phyloP scores from a whole-genome alignment of 768 basidiomycete genomes.

The Tulasnella sp. region DNA sequence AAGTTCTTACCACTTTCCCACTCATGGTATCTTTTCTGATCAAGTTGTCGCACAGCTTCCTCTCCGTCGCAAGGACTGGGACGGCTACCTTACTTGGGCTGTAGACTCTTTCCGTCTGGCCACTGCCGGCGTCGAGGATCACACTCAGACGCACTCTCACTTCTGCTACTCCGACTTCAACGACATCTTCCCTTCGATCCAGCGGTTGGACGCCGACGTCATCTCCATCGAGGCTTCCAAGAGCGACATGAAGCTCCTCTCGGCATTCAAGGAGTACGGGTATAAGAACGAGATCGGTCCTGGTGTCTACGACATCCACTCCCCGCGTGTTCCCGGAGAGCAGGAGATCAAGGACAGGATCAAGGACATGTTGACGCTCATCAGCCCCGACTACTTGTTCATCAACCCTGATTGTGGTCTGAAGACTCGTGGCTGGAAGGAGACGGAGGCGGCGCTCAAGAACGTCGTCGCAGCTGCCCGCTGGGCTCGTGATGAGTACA shows the following conservation, averaged over 20 bases:
- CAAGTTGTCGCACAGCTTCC: conserved; percentile 50
- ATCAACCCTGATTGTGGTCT: conserved; percentile 98
- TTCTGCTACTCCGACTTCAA: conserved; percentile 99
- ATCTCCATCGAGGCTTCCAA: conserved; percentile 99
- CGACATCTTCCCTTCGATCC: conserved; percentile 96
- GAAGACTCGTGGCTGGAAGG: conserved; percentile 98
- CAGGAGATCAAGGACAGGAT: conserved; percentile 93
- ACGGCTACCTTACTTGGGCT: conserved; percentile 92
- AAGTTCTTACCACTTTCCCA: conserved; percentile 26
- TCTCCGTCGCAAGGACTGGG: conserved; percentile 93
- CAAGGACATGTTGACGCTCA: conserved; percentile 67
- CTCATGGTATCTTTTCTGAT: conserved; percentile 12
- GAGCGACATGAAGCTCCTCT: conserved; percentile 94
- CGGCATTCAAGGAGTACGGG: conserved; percentile 87
- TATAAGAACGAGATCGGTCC: conserved; percentile 98
- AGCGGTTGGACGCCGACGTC: conserved; percentile 94
- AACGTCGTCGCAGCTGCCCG: conserved; percentile 88
- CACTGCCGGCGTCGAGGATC: conserved; percentile 88
- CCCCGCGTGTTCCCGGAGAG: conserved; percentile 88
- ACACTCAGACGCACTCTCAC: conserved; percentile 96
- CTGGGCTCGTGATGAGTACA: conserved; percentile 77
- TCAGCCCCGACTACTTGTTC: conserved; percentile 71
- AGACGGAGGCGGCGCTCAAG: conserved; percentile 80
- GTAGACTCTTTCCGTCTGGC: conserved; percentile 98
- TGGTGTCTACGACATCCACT: conserved; percentile 98